Evolutionary conservation across 2,329 filamentous ascomycete species (phyloP), one percentile per base, ranked within the genome.

Genomic region (Macrophomina pseudophaseolina): DNA sequence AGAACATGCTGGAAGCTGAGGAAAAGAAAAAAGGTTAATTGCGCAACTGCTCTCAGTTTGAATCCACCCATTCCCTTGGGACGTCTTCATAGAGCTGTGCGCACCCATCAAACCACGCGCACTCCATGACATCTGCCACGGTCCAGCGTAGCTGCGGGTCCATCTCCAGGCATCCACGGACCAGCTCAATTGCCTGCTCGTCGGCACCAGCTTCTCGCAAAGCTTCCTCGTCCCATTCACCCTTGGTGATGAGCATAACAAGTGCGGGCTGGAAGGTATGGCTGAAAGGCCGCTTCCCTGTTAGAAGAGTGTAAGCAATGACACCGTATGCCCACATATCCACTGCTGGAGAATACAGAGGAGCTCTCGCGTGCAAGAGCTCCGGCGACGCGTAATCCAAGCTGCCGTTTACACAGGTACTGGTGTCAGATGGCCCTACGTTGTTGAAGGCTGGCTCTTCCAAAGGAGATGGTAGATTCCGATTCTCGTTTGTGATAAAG

Each of bases 241-340:
- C 88, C 16, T 80, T 81, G 35, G 86, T 74, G 67, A 91, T 90
- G 70, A 87, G 85, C 68, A 84, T 82, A 65, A 84, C 83, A 4
- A 89, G 82, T 66, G 85, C 86, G 54, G 86, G 84, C 53, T 86
- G 80, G 69, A 90, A 85, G 0, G 82, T 75, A 70, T 89, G 85
- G 58, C 86, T 83, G 76, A 90, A 91, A 0, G 88, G 88, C 5
- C 89, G 80, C 5, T 83, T 82, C 16, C 87, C 88, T 0, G 87
- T 87, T 30, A 89, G 77, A 30, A 90, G 77, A 1, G 86, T 83
- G 71, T 86, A 90, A 3, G 88, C 79, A 11, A 89, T 84, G 8
- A 90, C 86, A 4, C 88, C 88, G 71, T 86, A 88, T 2, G 88
- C 88, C 88, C 88, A 91, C 2, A 90, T 82, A 72, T 91, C 88